Conservation (phyloP, 371 early-diverging fungal genomes). For the Mortierella sp. region DNA sequence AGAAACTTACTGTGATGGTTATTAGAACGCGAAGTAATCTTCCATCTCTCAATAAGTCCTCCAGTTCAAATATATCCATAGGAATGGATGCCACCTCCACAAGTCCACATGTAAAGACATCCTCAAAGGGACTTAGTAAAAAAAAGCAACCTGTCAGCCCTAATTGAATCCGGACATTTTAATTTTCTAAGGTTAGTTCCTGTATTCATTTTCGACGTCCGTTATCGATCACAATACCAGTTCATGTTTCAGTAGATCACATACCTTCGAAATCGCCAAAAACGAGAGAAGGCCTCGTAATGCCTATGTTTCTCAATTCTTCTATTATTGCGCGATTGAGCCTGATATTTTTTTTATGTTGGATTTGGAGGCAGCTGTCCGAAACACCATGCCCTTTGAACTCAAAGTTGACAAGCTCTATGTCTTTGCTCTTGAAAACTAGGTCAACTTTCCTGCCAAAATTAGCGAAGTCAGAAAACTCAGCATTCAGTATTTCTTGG, state of each 20-base stretch:
- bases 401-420: conserved; percentile 9
- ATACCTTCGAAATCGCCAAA: conserved; percentile 11
- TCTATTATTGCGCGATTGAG: conserved; percentile 10
- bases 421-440: conserved; percentile 3
- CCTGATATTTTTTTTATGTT: conserved; percentile 11
- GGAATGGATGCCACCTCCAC: conserved; percentile 5
- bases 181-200: no score
- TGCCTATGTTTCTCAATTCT: neutral
- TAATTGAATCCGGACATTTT: neutral
- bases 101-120: conserved; percentile 4
- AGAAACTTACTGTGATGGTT: conserved; percentile 10
- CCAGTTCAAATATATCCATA: neutral
- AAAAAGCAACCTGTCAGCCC: conserved; percentile 5
- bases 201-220: neutral
- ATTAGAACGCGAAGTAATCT: neutral
- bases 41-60: conserved; percentile 2
- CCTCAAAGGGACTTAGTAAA: conserved; percentile 8
- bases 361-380: neutral
- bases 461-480: conserved; percentile 4
- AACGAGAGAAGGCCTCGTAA: neutral
- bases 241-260: conserved; percentile 5
- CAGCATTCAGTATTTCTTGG: conserved; percentile 9
- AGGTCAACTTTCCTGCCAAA: conserved; percentile 13
- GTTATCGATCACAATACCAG: neutral
- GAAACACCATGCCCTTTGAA: conserved; percentile 1